phyloP scores from a whole-genome alignment of 495 filamentous ascomycete species.

The Trichoderma orchidacearum region DNA sequence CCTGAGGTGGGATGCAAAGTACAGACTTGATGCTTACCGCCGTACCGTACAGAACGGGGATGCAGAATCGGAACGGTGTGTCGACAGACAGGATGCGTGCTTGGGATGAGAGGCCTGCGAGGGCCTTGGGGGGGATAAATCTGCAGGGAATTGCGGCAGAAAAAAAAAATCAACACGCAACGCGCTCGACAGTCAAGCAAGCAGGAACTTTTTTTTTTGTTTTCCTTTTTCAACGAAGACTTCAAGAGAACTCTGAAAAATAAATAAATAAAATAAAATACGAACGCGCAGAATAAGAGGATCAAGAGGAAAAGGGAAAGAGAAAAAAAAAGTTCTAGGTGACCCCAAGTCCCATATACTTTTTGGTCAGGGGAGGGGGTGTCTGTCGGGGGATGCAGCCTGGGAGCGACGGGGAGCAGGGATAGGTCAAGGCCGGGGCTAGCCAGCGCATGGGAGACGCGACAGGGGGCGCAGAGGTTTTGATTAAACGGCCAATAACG shows the following conservation, averaged over 20 bases:
- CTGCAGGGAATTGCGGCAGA: background rate
- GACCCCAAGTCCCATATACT: background rate
- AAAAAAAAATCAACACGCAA: background rate
- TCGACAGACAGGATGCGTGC: background rate
- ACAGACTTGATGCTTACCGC: background rate
- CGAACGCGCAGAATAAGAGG: background rate
- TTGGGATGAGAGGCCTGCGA: background rate
- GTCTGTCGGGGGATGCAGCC: slow-evolving; percentile 1
- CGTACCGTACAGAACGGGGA: background rate
- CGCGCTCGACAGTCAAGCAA: background rate
- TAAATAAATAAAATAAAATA: too few relatives aligned
- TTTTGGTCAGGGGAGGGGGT: background rate
- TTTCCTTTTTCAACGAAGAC: background rate
- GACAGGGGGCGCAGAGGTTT: slow-evolving; percentile 25
- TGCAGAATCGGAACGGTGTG: background rate
- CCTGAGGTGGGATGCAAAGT: background rate
- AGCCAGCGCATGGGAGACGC: slow-evolving; percentile 29
- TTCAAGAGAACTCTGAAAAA: background rate
- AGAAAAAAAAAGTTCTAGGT: background rate
- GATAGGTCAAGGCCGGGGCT: slow-evolving; percentile 19
- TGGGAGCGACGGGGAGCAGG: slow-evolving; percentile 11
- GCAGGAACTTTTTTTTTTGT: too few relatives aligned
- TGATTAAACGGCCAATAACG: slow-evolving; percentile 35
- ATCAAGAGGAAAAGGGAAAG: background rate
- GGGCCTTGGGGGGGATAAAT: background rate